phyloP scores from a whole-genome alignment of 2,329 filamentous ascomycete genomes.

The Penicillium sp. region DNA sequence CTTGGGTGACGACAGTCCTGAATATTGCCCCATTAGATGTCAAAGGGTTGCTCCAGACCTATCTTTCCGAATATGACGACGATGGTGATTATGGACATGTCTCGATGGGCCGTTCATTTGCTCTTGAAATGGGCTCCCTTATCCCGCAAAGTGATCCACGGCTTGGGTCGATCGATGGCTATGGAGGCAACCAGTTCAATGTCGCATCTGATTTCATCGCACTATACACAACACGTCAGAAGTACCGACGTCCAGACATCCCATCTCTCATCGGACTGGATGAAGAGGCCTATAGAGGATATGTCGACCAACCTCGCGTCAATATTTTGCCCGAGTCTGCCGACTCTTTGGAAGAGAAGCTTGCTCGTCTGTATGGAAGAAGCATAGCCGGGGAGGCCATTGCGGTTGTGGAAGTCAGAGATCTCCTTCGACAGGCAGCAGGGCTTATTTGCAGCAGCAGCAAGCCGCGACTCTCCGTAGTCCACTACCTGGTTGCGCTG shows the following conservation, averaged over 20 bases:
- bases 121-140: constrained; percentile 82
- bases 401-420: constrained; percentile 71
- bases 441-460: constrained; percentile 78
- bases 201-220: constrained; percentile 94
- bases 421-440: constrained; percentile 79
- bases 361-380: constrained; percentile 71
- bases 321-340: constrained; percentile 27
- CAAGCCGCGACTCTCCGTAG: constrained; percentile 72
- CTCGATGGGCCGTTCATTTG: constrained; percentile 89
- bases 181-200: constrained; percentile 75
- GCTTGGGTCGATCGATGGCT: constrained; percentile 73
- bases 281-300: constrained; percentile 2
- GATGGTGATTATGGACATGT: constrained; percentile 88
- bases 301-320: constrained; percentile 4
- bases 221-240: constrained; percentile 94
- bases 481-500: constrained; percentile 85
- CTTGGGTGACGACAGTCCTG: constrained; percentile 78
- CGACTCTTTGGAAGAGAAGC: constrained; percentile 54
- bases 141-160: constrained; percentile 85
- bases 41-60: constrained; percentile 89
- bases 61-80: constrained; percentile 91
- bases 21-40: constrained; percentile 87
- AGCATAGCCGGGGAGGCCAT: constrained; percentile 68
- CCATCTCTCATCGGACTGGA: constrained; percentile 36
- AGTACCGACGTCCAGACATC: constrained; percentile 84